Conservation (phyloP, 176 grass and related monocot genomes). For the Rhynchospora breviuscula region DNA sequence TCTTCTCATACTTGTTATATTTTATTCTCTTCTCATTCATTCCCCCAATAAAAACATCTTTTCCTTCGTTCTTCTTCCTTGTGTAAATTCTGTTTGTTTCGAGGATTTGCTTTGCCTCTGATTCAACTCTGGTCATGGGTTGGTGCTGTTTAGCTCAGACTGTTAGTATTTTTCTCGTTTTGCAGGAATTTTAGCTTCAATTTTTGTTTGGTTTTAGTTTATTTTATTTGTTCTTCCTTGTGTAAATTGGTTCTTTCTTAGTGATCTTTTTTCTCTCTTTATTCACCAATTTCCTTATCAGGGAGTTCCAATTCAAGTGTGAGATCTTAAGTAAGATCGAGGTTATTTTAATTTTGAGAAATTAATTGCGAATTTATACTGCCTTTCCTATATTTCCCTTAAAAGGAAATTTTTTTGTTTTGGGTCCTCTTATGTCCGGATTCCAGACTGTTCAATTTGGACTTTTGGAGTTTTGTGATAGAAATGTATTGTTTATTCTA, state of each 20-base stretch:
- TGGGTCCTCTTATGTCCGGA: not conserved
- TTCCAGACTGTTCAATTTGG: slow-evolving; percentile 7
- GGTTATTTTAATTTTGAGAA: not conserved
- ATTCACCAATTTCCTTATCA: not conserved
- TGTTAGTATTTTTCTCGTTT: slow-evolving; percentile 26
- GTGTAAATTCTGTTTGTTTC: not conserved
- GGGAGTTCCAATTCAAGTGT: not conserved
- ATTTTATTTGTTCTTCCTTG: not conserved
- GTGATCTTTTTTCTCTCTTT: not conserved
- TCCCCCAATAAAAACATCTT: slow-evolving; percentile 47
- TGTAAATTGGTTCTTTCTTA: not conserved
- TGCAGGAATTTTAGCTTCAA: slow-evolving; percentile 9
- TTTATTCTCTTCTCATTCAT: slow-evolving; percentile 15
- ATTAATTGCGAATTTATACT: not conserved
- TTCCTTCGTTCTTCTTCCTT: slow-evolving; percentile 10
- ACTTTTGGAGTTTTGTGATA: not conserved
- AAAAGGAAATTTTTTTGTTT: not conserved
- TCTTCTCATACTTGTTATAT: not conserved
- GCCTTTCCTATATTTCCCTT: not conserved
- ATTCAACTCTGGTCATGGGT: slow-evolving; percentile 13
- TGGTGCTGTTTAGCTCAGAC: slow-evolving; percentile 29
- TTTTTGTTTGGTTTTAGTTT: not conserved
- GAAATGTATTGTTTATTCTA: not conserved
- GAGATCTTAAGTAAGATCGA: not conserved
- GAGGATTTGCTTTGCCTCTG: slow-evolving; percentile 22